Evolutionary conservation across 2,329 filamentous ascomycete species (phyloP).

Genomic region (Orbilia ellipsospora): DNA sequence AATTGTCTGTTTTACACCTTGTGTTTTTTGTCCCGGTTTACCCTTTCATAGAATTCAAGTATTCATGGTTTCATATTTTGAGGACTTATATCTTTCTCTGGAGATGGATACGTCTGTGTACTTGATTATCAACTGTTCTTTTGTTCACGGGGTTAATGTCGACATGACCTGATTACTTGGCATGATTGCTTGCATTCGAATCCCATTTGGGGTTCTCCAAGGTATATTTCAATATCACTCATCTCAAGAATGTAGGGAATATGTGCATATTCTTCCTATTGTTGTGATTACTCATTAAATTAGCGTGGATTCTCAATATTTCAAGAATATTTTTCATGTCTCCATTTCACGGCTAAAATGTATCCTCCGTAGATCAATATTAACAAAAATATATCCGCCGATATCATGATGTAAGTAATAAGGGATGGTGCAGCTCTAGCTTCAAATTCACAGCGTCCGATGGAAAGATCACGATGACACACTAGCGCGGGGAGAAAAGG

Average conservation of each 20-base stretch:
- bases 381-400: too few relatives aligned
- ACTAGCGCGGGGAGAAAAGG: too few relatives aligned
- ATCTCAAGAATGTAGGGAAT: neutral
- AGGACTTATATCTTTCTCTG: too few relatives aligned
- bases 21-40: constrained; percentile 2
- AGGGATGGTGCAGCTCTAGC: too few relatives aligned
- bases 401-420: too few relatives aligned
- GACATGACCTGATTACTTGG: neutral
- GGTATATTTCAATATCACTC: neutral
- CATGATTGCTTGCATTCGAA: neutral
- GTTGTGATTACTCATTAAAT: constrained; percentile 19
- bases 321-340: neutral
- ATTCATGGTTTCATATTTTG: neutral
- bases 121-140: too few relatives aligned
- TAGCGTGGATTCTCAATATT: too few relatives aligned
- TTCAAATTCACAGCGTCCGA: too few relatives aligned
- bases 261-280: constrained; percentile 3
- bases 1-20: constrained; percentile 15
- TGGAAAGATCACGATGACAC: too few relatives aligned
- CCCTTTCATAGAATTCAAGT: neutral
- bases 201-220: neutral
- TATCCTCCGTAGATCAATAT: neutral
- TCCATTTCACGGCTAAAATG: neutral
- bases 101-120: too few relatives aligned
- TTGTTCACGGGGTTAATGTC: too few relatives aligned